Conservation (phyloP, 768 basidiomycete genomes). For the Phaeotremella fagi region DNA sequence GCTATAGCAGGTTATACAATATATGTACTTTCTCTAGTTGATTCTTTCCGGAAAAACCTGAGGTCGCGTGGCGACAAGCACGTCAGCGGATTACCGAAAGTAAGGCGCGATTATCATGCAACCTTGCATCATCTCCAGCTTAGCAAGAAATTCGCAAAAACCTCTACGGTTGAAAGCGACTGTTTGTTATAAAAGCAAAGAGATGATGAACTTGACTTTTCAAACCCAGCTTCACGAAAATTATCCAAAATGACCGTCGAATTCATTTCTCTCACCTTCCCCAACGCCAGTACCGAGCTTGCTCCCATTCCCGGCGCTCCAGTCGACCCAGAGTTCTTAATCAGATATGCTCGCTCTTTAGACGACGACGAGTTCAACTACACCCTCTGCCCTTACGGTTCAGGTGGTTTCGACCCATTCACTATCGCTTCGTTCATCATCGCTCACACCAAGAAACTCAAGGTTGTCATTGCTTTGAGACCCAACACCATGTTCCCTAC, state of each 20-base stretch:
- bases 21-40: no score
- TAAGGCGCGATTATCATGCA: no score
- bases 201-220: no score
- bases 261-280: slow-evolving; percentile 32
- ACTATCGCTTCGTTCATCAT: slow-evolving; percentile 27
- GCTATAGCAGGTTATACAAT: no score
- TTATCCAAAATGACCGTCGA: slow-evolving; percentile 24
- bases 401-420: slow-evolving; percentile 31
- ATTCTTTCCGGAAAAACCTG: no score
- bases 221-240: no score
- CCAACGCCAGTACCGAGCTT: slow-evolving; percentile 31
- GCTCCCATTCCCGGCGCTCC: slow-evolving; percentile 22
- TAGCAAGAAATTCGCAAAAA: no score
- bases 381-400: slow-evolving; percentile 29
- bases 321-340: slow-evolving; percentile 31
- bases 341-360: slow-evolving; percentile 26
- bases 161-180: no score
- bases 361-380: slow-evolving; percentile 36
- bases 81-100: no score
- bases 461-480: slow-evolving; percentile 26
- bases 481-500: slow-evolving; percentile 38
- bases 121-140: no score
- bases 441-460: slow-evolving; percentile 27
- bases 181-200: no score
- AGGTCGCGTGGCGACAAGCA: no score